Evolutionary conservation across 345 rosid genomes (phyloP), one percentile per base, ranked within the genome.

Genomic region (Xanthoceras sorbifolium): DNA sequence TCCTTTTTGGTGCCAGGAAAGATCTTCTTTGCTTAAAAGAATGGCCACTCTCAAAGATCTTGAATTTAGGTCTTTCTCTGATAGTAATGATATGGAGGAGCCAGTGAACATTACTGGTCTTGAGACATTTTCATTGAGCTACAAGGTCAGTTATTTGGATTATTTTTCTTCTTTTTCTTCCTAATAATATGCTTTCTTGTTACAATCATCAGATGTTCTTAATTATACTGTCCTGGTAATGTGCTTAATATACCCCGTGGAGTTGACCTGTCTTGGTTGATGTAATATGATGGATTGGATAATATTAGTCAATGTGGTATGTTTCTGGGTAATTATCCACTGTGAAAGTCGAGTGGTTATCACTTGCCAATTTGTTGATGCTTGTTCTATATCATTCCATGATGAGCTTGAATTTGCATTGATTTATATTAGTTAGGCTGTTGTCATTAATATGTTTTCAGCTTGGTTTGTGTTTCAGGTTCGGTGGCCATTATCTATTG

Each of bases 401-500:
- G 32, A 46, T 6, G 9, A 62, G n/a, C 61, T 57, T 75, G 32
- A 5, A 46, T 76, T 72, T 31, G 36, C 10, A 28, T 23, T 60
- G 34, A 28, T 67, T 38, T 74, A 46, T 63, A 52, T 15, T 28
- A 7, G 38, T 46, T 67, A 68, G 63, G 9, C 25, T 38, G 25
- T 50, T 32, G 46, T 75, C 50, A 38, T 57, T 69, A 11, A n/a
- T 40, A 18, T 59, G 11, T 59, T 78, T 22, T 28, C 32, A 11
- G 18, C 55, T 84, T 77, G 79, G 70, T 80, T 75, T 66, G 34
- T 77, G 65, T 71, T 81, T 84, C 94, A 96, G 99, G 94, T 93
- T 78, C 91, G 87, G 17, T 96, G 98, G 99, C 99, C 99, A 66
- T 81, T 95, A 77, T 96, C 97, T 48, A 90, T 96, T 77, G 98